Evolutionary conservation across 768 basidiomycete genomes (phyloP).

Genomic region (Suillus americanus): DNA sequence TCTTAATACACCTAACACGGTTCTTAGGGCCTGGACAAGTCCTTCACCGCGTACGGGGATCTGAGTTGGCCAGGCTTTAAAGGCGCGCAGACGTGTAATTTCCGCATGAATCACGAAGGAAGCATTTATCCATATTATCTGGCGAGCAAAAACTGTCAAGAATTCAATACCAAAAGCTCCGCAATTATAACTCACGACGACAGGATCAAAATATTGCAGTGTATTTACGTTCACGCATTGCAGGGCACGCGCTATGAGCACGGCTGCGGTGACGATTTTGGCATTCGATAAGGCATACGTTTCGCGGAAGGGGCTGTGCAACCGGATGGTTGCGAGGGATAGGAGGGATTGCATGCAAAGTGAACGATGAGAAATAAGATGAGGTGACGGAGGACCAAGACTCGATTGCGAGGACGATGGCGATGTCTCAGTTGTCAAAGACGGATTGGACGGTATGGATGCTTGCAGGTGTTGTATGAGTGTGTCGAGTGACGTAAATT

Average conservation of each 20-base stretch:
- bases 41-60: conserved; percentile 3
- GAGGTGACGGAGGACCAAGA: not conserved
- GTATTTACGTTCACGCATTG: conserved; percentile 9
- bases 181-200: conserved; percentile 15
- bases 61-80: conserved; percentile 2
- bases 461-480: conserved; percentile 43
- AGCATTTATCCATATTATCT: conserved; percentile 26
- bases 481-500: conserved; percentile 45
- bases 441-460: not conserved
- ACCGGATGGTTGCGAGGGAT: conserved; percentile 23
- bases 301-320: conserved; percentile 22
- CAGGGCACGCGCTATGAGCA: conserved; percentile 16
- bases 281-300: conserved; percentile 14
- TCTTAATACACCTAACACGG: conserved; percentile 17
- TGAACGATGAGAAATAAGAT: not conserved
- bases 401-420: not conserved
- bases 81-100: conserved; percentile 16
- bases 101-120: conserved; percentile 24
- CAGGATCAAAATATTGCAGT: conserved; percentile 7
- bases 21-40: conserved; percentile 15
- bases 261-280: conserved; percentile 17
- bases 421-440: not conserved
- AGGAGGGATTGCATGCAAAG: not conserved
- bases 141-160: not conserved
- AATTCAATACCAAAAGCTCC: not conserved